Conservation (phyloP, 2,329 filamentous ascomycete species). For the Aphanocladium album region DNA sequence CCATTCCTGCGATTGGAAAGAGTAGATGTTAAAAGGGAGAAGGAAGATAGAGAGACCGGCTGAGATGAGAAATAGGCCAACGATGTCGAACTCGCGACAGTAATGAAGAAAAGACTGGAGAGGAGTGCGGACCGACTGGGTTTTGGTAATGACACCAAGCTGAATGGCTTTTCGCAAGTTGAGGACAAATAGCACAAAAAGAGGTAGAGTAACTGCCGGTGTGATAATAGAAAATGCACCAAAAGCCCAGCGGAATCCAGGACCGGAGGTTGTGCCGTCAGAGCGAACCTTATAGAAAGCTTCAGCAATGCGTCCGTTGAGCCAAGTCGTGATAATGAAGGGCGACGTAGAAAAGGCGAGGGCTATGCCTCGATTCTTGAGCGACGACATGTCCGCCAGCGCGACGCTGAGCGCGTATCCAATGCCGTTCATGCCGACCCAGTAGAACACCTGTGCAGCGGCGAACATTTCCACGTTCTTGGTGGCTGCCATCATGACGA, state of each 20-base stretch:
- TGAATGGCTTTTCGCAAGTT: slow-evolving; percentile 50
- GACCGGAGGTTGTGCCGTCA: slow-evolving; percentile 29
- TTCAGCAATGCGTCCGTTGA: slow-evolving; percentile 50
- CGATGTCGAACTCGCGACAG: slow-evolving; percentile 48
- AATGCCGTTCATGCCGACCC: slow-evolving; percentile 46
- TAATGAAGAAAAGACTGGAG: slow-evolving; percentile 40
- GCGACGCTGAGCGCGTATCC: slow-evolving; percentile 56
- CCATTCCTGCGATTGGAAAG: slow-evolving; percentile 36
- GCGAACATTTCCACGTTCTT: slow-evolving; percentile 37
- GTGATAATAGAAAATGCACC: slow-evolving; percentile 59
- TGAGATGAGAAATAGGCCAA: slow-evolving; percentile 47
- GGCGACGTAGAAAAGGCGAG: slow-evolving; percentile 27
- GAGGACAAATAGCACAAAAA: slow-evolving; percentile 46
- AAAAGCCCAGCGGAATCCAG: slow-evolving; percentile 60
- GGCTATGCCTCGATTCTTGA: slow-evolving; percentile 26
- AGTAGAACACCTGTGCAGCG: slow-evolving; percentile 48
- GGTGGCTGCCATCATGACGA: slow-evolving; percentile 52
- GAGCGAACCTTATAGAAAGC: slow-evolving; percentile 29
- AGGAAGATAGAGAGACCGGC: slow-evolving; percentile 50
- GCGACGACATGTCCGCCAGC: slow-evolving; percentile 51
- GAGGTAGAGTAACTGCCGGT: slow-evolving; percentile 51
- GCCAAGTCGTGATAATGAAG: slow-evolving; percentile 52
- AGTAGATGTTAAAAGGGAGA: slow-evolving; percentile 52
- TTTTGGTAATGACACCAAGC: slow-evolving; percentile 32
- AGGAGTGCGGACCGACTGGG: slow-evolving; percentile 31